phyloP scores from a whole-genome alignment of 495 filamentous ascomycete species.

The Aspergillus sclerotioniger region DNA sequence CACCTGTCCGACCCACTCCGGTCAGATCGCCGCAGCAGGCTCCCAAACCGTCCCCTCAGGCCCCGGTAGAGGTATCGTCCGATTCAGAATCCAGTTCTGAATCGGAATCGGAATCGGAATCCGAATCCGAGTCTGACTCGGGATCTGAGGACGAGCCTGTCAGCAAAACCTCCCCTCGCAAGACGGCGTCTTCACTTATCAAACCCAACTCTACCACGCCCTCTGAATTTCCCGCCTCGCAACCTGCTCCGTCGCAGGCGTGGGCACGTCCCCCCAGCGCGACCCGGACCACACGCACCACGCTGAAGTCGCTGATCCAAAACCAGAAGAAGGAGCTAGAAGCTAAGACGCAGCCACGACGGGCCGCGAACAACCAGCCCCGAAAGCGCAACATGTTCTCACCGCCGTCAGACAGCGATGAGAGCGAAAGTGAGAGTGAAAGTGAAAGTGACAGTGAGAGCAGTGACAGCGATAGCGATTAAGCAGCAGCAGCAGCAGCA shows the following conservation, averaged over 20 bases:
- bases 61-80: background rate
- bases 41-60: background rate
- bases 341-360: background rate
- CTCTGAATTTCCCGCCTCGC: background rate
- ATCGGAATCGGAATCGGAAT: constrained; percentile 5
- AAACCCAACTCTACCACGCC: background rate
- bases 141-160: constrained; percentile 6
- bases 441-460: constrained; percentile 11
- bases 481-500: no score
- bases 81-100: background rate
- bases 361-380: background rate
- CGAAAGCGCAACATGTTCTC: background rate
- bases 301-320: background rate
- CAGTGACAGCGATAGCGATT: background rate
- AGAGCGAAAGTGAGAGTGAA: constrained; percentile 8
- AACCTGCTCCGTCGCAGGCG: background rate
- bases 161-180: background rate
- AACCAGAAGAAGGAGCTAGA: background rate
- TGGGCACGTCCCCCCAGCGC: background rate
- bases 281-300: background rate
- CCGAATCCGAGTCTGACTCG: background rate
- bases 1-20: background rate
- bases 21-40: background rate
- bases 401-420: background rate
- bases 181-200: background rate